Conservation (phyloP, 2,329 filamentous ascomycete genomes). For the Hypoxylon sp. region DNA sequence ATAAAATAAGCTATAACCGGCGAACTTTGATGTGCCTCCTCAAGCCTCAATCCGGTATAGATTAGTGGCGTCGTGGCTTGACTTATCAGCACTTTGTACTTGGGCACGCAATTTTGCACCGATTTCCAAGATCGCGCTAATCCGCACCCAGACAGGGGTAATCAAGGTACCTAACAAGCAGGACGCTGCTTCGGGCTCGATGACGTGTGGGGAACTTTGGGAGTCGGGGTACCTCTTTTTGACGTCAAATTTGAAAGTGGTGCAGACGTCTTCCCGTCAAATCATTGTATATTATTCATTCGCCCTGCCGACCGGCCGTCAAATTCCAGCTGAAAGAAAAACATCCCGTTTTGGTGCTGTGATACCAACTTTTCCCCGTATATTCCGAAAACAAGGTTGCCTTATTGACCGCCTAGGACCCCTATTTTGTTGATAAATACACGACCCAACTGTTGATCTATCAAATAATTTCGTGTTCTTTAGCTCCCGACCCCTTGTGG, state of each 20-base stretch:
- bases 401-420: slow-evolving; percentile 16
- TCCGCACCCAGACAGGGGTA: slow-evolving; percentile 12
- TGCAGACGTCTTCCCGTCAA: slow-evolving; percentile 14
- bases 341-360: slow-evolving; percentile 15
- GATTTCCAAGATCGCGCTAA: slow-evolving; percentile 32
- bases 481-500: slow-evolving; percentile 32
- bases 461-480: slow-evolving; percentile 25
- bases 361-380: slow-evolving; percentile 26
- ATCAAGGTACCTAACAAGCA: slow-evolving; percentile 17
- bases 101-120: slow-evolving; percentile 35
- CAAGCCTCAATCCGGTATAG: slow-evolving; percentile 21
- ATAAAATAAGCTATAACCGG: not conserved
- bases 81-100: not conserved
- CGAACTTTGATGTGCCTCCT: not conserved
- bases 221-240: slow-evolving; percentile 31
- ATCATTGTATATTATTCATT: slow-evolving; percentile 27
- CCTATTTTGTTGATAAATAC: slow-evolving; percentile 1
- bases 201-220: slow-evolving; percentile 48
- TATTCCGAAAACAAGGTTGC: slow-evolving; percentile 32
- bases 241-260: slow-evolving; percentile 43
- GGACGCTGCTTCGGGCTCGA: slow-evolving; percentile 36
- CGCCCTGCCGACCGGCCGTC: not conserved
- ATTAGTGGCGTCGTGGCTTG: slow-evolving; percentile 24
- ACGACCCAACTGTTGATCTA: slow-evolving; percentile 19
- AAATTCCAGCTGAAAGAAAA: slow-evolving; percentile 28